phyloP scores from a whole-genome alignment of 495 filamentous ascomycete species.

The Amphirosellinia nigrospora region DNA sequence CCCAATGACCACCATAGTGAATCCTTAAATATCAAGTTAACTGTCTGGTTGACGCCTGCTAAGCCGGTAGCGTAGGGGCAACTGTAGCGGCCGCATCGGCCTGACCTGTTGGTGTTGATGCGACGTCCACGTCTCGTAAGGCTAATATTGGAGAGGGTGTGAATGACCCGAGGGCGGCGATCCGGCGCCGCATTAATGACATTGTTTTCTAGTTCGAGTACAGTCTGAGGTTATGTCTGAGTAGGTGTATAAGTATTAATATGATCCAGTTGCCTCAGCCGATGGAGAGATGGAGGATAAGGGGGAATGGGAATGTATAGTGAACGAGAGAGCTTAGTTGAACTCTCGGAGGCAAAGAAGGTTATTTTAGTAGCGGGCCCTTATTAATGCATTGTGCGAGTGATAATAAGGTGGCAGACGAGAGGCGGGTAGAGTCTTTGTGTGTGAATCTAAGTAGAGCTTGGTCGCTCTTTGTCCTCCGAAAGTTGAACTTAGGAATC shows the following conservation, averaged over 20 bases:
- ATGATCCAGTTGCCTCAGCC: slow-evolving; percentile 19
- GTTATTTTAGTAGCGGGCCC: slow-evolving; percentile 24
- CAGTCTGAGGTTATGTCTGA: slow-evolving; percentile 16
- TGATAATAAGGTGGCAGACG: slow-evolving; percentile 27
- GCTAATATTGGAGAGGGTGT: slow-evolving; percentile 35
- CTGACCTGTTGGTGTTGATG: slow-evolving; percentile 25
- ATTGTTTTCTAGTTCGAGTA: slow-evolving; percentile 29
- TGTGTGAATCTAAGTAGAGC: slow-evolving; percentile 18
- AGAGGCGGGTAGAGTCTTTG: slow-evolving; percentile 30
- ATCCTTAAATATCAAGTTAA: slow-evolving; percentile 55
- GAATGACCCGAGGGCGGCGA: slow-evolving; percentile 37
- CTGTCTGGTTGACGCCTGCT: slow-evolving; percentile 57
- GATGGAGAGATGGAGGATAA: slow-evolving; percentile 28
- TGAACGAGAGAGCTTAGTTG: slow-evolving; percentile 24
- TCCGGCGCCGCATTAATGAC: slow-evolving; percentile 39
- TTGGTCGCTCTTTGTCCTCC: not conserved
- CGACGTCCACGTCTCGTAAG: slow-evolving; percentile 31
- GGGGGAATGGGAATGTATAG: slow-evolving; percentile 34
- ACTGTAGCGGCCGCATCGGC: slow-evolving; percentile 44
- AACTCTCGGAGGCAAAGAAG: slow-evolving; percentile 33
- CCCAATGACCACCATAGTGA: slow-evolving; percentile 58
- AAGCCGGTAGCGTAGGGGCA: slow-evolving; percentile 54
- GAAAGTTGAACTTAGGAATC: slow-evolving; percentile 18
- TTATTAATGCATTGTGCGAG: slow-evolving; percentile 40
- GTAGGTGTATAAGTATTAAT: slow-evolving; percentile 22